Evolutionary conservation across 352 stramenopile genomes (phyloP).

Genomic region (Plasmopara muralis): DNA sequence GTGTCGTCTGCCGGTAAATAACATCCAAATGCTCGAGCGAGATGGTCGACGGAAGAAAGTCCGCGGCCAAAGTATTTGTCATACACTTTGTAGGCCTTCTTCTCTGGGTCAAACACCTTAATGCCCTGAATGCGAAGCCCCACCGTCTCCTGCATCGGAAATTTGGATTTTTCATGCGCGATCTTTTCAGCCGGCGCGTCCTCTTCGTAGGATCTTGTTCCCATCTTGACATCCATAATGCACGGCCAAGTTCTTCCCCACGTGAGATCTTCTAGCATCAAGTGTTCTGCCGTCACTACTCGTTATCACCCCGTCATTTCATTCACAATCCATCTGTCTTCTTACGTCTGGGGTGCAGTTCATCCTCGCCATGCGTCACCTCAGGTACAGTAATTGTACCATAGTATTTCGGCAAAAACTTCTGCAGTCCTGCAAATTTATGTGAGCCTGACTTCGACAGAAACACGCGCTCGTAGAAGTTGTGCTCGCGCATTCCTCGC

Average conservation of each 20-base stretch:
- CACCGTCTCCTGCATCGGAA: conserved; percentile 84
- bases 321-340: not conserved
- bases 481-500: conserved; percentile 61
- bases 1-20: conserved; percentile 65
- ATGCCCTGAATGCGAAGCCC: conserved; percentile 94
- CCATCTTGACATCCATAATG: conserved; percentile 97
- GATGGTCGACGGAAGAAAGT: conserved; percentile 43
- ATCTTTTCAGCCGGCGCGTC: conserved; percentile 86
- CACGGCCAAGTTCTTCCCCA: conserved; percentile 74
- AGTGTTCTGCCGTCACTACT: conserved; percentile 47
- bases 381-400: conserved; percentile 39
- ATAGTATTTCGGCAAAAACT: conserved; percentile 59
- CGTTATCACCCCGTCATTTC: not conserved
- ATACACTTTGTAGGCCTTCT: conserved; percentile 61
- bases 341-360: conserved; percentile 33
- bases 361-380: conserved; percentile 8
- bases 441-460: conserved; percentile 10
- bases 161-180: conserved; percentile 88
- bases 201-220: conserved; percentile 91
- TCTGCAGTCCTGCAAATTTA: conserved; percentile 25
- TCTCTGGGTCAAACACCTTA: conserved; percentile 69
- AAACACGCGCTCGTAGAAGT: conserved; percentile 75
- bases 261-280: conserved; percentile 90
- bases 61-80: conserved; percentile 85
- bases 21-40: conserved; percentile 59